Base-by-base conservation (phyloP, 208 protist species). In the Acanthamoeba castellanii region DNA sequence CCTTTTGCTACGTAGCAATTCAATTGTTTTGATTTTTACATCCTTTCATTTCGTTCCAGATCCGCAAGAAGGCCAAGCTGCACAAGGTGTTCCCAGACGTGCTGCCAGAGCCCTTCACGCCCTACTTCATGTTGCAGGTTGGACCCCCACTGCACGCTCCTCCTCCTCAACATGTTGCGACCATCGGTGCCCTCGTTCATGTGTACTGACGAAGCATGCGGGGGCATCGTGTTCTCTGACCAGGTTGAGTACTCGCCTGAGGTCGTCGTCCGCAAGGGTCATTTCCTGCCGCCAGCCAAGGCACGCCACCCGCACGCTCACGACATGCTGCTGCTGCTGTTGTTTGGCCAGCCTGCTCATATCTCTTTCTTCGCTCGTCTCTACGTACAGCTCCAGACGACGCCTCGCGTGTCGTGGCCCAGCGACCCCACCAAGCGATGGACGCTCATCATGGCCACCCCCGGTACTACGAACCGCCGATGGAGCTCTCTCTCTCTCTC, bases 371-470 rank as follows among this genome's bases (percentile, higher is more conserved):
- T 11, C 7, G 18, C 34, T 78, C 34, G 14, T 78, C 34, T 20
- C 34, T 30, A 78, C 47, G 47, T 61, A 55, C 78, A 87, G 78
- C 45, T 59, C 78, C 47, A 61, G 27, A n/a, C 11, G 37, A 59
- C 78, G 32, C 78, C 78, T 16, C 22, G 27, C 47, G 78, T 87
- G 27, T 61, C 78, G 16, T 87, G 47, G 37, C 37, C 37, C 45
- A 87, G 78, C 34, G 47, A 87, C 27, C 22, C 45, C 16, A 37
- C 32, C n/a, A 87, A 87, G 47, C 37, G 37, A 59, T 87, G 47
- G 45, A 87, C 78, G 22, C 78, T 87, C 45, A 34, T 87, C 45
- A 87, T 87, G 78, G 59, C 78, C 47, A 87, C 78, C n/a, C 78
- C 78, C 50, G 78, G 78, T 87, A 30, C 42, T 87, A 30, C 42